Conservation (phyloP, 2,329 filamentous ascomycete genomes). For the Aureobasidium lini region DNA sequence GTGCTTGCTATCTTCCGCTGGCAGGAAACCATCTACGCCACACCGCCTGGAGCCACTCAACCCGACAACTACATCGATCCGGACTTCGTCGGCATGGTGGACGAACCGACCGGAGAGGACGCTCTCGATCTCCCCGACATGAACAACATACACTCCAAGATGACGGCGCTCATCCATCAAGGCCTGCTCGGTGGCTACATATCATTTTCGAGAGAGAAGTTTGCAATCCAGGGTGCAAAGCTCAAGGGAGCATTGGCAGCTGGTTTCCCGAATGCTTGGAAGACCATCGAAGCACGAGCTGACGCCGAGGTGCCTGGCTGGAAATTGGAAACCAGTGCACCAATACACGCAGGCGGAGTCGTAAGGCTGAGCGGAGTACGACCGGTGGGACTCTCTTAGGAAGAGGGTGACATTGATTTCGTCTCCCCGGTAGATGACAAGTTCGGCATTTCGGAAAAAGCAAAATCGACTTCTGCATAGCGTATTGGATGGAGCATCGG, state of each 20-base stretch:
- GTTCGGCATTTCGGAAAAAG: background rate
- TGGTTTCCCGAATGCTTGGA: slow-evolving; percentile 70
- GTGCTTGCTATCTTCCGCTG: slow-evolving; percentile 57
- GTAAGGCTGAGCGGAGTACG: slow-evolving; percentile 51
- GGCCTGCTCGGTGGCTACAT: slow-evolving; percentile 78
- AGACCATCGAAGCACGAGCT: slow-evolving; percentile 56
- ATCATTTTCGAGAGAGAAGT: slow-evolving; percentile 65
- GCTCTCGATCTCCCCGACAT: slow-evolving; percentile 37
- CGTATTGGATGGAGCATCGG: background rate
- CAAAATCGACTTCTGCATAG: slow-evolving; percentile 8
- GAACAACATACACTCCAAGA: slow-evolving; percentile 66
- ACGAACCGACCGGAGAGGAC: slow-evolving; percentile 8
- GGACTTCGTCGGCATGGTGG: slow-evolving; percentile 35
- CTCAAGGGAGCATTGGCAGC: slow-evolving; percentile 46
- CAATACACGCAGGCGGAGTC: slow-evolving; percentile 31
- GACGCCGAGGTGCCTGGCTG: slow-evolving; percentile 66
- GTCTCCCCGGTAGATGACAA: background rate
- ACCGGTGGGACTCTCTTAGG: slow-evolving; percentile 29
- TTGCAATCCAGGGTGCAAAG: slow-evolving; percentile 74
- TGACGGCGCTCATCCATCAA: slow-evolving; percentile 70
- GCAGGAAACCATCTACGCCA: slow-evolving; percentile 46
- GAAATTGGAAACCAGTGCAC: slow-evolving; percentile 46
- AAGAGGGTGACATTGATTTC: background rate
- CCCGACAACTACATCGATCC: slow-evolving; percentile 37
- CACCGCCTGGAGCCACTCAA: slow-evolving; percentile 25